Evolutionary conservation across 1,284 basidiomycete species (phyloP).

Genomic region (Sporisorium iseilematis-ciliati): DNA sequence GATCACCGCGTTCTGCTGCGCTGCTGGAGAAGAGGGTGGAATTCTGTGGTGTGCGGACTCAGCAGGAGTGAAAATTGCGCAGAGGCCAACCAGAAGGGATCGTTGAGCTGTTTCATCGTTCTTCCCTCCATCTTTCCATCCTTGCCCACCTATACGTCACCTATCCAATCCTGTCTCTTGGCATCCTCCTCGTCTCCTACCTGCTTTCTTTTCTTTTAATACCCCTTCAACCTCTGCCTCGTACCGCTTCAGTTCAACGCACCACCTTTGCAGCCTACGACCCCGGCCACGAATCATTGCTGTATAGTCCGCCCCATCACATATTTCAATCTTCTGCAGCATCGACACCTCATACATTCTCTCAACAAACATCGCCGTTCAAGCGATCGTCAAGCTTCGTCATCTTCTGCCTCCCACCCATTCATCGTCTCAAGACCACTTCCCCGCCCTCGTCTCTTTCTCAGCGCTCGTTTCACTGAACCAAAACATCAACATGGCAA

Average conservation of each 20-base stretch:
- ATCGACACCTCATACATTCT: too few relatives aligned
- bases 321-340: not conserved
- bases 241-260: not conserved
- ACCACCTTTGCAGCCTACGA: not conserved
- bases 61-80: constrained; percentile 2
- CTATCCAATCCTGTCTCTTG: not conserved
- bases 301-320: not conserved
- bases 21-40: constrained; percentile 7
- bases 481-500: constrained; percentile 37
- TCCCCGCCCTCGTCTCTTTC: not conserved
- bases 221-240: not conserved
- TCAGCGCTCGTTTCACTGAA: not conserved
- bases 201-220: too few relatives aligned
- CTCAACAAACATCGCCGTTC: too few relatives aligned
- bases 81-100: constrained; percentile 3
- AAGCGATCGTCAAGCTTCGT: too few relatives aligned
- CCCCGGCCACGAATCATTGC: not conserved
- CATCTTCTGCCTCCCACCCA: too few relatives aligned
- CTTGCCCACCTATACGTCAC: constrained; percentile 1
- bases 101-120: too few relatives aligned
- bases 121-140: not conserved
- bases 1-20: constrained; percentile 8
- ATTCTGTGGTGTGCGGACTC: too few relatives aligned
- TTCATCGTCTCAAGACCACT: not conserved
- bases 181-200: not conserved